phyloP scores from a whole-genome alignment of 768 basidiomycete genomes.

The Gelatoporia subvermispora region DNA sequence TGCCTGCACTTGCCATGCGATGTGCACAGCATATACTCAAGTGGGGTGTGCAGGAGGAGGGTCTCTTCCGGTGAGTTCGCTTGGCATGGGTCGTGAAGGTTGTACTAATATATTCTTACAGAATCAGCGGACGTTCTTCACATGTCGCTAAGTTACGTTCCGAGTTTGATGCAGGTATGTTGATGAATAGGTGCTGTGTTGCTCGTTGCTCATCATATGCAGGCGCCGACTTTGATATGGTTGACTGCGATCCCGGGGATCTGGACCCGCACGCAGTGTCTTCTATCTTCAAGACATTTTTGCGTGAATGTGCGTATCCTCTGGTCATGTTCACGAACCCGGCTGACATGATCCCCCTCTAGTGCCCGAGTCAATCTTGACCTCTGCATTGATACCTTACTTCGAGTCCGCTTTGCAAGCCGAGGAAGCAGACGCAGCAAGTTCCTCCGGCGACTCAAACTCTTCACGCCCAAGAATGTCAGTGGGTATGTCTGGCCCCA shows the following conservation, averaged over 20 bases:
- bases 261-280: constrained; percentile 94
- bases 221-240: constrained; percentile 87
- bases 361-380: constrained; percentile 90
- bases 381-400: constrained; percentile 58
- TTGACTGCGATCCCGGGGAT: constrained; percentile 74
- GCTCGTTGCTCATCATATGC: constrained; percentile 10
- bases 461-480: neutral
- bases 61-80: constrained; percentile 67
- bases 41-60: constrained; percentile 86
- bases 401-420: constrained; percentile 75
- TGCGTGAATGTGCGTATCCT: constrained; percentile 77
- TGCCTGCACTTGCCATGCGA: constrained; percentile 76
- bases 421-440: constrained; percentile 35
- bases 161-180: constrained; percentile 75
- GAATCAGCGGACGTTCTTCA: constrained; percentile 78
- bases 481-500: neutral
- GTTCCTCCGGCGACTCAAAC: constrained; percentile 7
- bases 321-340: constrained; percentile 1
- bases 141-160: constrained; percentile 70
- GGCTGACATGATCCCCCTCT: neutral
- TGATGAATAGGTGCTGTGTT: constrained; percentile 1
- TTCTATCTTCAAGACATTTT: constrained; percentile 86
- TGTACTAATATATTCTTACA: constrained; percentile 25
- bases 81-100: neutral
- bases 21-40: constrained; percentile 77